Evolutionary conservation across 1,284 basidiomycete species (phyloP).

Genomic region (Ganoderma meredithae): DNA sequence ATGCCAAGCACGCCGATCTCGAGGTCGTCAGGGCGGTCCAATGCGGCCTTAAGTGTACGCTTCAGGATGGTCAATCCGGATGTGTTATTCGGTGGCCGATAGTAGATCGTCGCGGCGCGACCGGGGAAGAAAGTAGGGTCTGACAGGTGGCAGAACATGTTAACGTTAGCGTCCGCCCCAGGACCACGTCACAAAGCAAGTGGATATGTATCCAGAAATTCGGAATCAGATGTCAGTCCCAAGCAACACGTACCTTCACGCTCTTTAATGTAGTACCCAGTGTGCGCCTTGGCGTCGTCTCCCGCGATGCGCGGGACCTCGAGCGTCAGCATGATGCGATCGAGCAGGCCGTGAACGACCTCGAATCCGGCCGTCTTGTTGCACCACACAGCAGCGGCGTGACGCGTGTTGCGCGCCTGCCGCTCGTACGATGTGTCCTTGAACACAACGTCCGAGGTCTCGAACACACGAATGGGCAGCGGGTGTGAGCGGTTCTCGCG

Average conservation of each 20-base stretch:
- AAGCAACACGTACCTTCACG: conserved; percentile 68
- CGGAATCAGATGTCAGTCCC: not conserved
- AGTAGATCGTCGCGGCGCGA: conserved; percentile 90
- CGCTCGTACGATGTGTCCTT: conserved; percentile 85
- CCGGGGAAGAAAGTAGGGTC: conserved; percentile 96
- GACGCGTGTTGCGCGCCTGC: conserved; percentile 87
- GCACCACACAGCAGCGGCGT: conserved; percentile 92
- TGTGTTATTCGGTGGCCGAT: conserved; percentile 64
- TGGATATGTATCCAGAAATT: conserved; percentile 3
- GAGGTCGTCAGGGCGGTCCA: conserved; percentile 56
- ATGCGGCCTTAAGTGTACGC: conserved; percentile 45
- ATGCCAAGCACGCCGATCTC: conserved; percentile 88
- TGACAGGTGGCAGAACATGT: conserved; percentile 40
- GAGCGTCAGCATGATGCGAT: conserved; percentile 94
- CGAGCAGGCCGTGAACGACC: conserved; percentile 93
- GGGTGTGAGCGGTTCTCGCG: conserved; percentile 96
- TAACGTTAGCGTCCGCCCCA: not conserved
- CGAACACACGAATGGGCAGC: conserved; percentile 93
- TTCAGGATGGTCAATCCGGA: conserved; percentile 35
- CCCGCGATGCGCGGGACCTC: conserved; percentile 84
- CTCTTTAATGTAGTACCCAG: conserved; percentile 94
- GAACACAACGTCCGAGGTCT: conserved; percentile 92
- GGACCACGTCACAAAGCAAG: not conserved
- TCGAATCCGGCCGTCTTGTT: conserved; percentile 98
- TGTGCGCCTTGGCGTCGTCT: conserved; percentile 60